Evolutionary conservation across 352 stramenopile species (phyloP), one percentile per base, ranked within the genome.

Genomic region (Phytophthora citrophthora): DNA sequence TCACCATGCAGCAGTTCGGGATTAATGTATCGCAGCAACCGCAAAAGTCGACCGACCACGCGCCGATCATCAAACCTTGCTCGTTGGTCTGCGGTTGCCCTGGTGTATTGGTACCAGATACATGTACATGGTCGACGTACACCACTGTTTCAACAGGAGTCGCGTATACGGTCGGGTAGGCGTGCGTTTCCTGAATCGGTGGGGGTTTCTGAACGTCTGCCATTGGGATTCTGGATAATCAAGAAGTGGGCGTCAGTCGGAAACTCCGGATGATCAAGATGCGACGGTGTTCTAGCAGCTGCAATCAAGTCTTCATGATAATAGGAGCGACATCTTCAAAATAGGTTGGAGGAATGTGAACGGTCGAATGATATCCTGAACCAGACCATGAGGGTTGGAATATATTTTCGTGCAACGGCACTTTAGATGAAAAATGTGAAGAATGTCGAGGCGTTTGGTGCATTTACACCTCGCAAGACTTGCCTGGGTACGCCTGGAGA

Each of bases 1-100:
- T 78, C 27, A 68, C 64, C 73, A 83, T 82, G 50, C 68, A 56
- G 47, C 63, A 70, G 62, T 89, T 89, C 13, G 80, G 76, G 24
- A 84, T 62, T 34, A 74, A 54, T 36, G 43, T 38, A 38, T 73
- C 61, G 54, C 69, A 79, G 60, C 77, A 89, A 32, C 64, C 71
- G 27, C 68, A 88, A 36, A 86, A 74, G 31, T 66, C 72, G 3
- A 45, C 48, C 4, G 62, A 68, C 73, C 66, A 81, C 31, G 45
- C 53, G 24, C 52, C 61, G 7, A 70, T 16, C 54, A 70, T 68
- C 31, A 74, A 36, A 31, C 45, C 50, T 47, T 75, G 55, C 2
- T 64, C 54, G 16, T 64, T 60, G 15, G 36, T 31, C 0, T 11
- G 18, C 11, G 38, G 16, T 11, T 70, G 53, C 0, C 29, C 54